Conservation (phyloP, 1,139 yeast species). For the Scheffersomyces stambukii region DNA sequence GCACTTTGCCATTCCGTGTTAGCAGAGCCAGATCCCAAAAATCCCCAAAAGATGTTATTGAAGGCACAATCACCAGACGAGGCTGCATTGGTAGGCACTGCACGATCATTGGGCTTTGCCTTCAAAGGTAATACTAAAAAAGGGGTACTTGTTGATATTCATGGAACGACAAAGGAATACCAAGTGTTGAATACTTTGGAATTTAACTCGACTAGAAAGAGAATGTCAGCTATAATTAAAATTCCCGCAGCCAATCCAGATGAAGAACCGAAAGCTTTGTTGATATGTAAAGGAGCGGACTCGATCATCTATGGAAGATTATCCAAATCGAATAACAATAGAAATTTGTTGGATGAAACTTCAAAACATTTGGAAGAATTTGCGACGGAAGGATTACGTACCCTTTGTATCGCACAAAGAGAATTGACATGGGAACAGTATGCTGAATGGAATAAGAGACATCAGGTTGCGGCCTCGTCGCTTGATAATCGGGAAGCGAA, state of each 20-base stretch:
- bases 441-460: slow-evolving; percentile 39
- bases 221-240: slow-evolving; percentile 92
- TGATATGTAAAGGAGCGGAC: slow-evolving; percentile 50
- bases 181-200: slow-evolving; percentile 50
- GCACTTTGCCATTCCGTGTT: slow-evolving; percentile 61
- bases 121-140: slow-evolving; percentile 45
- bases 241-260: slow-evolving; percentile 32
- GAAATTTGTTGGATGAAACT: slow-evolving; percentile 28
- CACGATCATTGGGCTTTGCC: slow-evolving; percentile 51
- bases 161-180: slow-evolving; percentile 42
- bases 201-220: slow-evolving; percentile 49
- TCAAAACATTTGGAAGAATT: slow-evolving; percentile 40
- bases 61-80: slow-evolving; percentile 67
- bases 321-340: slow-evolving; percentile 28
- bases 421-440: slow-evolving; percentile 42
- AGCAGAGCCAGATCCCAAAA: slow-evolving; percentile 42
- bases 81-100: slow-evolving; percentile 59
- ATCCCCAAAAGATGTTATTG: slow-evolving; percentile 32
- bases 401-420: slow-evolving; percentile 45
- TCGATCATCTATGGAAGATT: slow-evolving; percentile 42
- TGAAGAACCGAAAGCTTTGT: slow-evolving; percentile 36
- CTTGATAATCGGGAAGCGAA: slow-evolving; percentile 40
- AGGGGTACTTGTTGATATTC: slow-evolving; percentile 40
- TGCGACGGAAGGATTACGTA: slow-evolving; percentile 47
- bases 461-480: slow-evolving; percentile 39